phyloP scores from a whole-genome alignment of 805 yeast genomes.

The Cyberlindnera subsufficiens region DNA sequence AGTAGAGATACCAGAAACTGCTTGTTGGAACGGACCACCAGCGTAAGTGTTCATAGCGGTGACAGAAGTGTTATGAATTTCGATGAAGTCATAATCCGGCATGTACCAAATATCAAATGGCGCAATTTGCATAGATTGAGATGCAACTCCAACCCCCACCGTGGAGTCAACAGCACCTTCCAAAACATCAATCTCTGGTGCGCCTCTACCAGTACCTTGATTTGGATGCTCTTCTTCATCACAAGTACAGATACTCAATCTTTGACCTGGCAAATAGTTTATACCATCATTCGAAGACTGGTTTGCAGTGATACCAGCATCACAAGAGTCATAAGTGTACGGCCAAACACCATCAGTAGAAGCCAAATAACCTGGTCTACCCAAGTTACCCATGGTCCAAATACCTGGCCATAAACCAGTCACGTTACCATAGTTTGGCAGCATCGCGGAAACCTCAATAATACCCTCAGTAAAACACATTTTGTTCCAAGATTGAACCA shows the following conservation, averaged over 20 bases:
- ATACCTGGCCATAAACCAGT: constrained; percentile 95
- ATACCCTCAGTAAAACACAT: constrained; percentile 83
- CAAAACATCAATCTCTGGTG: constrained; percentile 89
- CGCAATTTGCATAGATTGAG: constrained; percentile 90
- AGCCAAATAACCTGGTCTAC: constrained; percentile 84
- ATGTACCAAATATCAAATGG: constrained; percentile 93
- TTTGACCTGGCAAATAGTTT: constrained; percentile 81
- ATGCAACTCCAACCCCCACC: constrained; percentile 50
- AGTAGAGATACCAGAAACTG: constrained; percentile 76
- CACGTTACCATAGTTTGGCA: constrained; percentile 75
- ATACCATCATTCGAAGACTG: constrained; percentile 90
- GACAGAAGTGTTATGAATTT: constrained; percentile 58
- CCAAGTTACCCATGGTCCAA: constrained; percentile 93
- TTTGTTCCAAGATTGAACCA: constrained; percentile 91
- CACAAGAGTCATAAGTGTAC: constrained; percentile 79
- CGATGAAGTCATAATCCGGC: constrained; percentile 81
- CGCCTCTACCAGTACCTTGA: constrained; percentile 84
- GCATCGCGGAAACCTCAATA: constrained; percentile 66
- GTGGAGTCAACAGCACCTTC: constrained; percentile 74
- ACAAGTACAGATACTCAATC: constrained; percentile 73
- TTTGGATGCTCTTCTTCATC: constrained; percentile 83
- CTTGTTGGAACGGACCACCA: constrained; percentile 95
- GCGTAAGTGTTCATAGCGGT: constrained; percentile 82
- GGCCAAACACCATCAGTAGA: constrained; percentile 96
- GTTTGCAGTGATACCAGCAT: constrained; percentile 91